Percentiles rank a stretch among this genome's conserved stretches.
Evolutionary conservation across 805 yeast genomes (phyloP).

Genomic region (Starmerella bombicola): DNA sequence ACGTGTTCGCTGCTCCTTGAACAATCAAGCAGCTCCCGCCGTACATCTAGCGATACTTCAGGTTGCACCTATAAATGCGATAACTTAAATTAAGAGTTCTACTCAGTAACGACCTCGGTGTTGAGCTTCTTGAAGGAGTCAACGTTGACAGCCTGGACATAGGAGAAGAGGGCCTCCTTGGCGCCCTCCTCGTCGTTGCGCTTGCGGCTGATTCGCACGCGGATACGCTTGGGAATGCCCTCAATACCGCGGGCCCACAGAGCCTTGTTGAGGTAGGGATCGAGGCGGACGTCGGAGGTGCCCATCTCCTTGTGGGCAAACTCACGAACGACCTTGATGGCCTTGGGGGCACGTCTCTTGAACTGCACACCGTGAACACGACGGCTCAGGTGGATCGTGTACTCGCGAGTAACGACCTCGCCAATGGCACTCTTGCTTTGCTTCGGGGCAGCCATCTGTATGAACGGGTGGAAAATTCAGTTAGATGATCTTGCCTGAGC

Average conservation of each 20-base stretch:
- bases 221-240: conserved; percentile 96
- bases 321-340: conserved; percentile 98
- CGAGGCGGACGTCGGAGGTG: conserved; percentile 96
- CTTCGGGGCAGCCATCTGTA: conserved; percentile 32
- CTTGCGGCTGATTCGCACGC: conserved; percentile 98
- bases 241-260: conserved; percentile 99
- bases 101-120: conserved; percentile 89
- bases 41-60: too few species aligned
- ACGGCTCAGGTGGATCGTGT: conserved; percentile 99
- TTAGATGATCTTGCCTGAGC: background rate
- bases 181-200: conserved; percentile 99
- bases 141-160: conserved; percentile 93
- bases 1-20: background rate
- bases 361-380: conserved; percentile 98
- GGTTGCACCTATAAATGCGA: too few species aligned
- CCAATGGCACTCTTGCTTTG: conserved; percentile 55
- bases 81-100: conserved; percentile 24
- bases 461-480: conserved; percentile 14
- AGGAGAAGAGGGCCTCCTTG: conserved; percentile 92
- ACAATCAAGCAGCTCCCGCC: too few species aligned
- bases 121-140: conserved; percentile 94
- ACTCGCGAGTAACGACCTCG: conserved; percentile 99
- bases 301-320: conserved; percentile 99
- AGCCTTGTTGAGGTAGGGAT: conserved; percentile 95
- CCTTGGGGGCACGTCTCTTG: conserved; percentile 99